Evolutionary conservation across 257 asterid species (phyloP).

Genomic region (Salvia miltiorrhiza): DNA sequence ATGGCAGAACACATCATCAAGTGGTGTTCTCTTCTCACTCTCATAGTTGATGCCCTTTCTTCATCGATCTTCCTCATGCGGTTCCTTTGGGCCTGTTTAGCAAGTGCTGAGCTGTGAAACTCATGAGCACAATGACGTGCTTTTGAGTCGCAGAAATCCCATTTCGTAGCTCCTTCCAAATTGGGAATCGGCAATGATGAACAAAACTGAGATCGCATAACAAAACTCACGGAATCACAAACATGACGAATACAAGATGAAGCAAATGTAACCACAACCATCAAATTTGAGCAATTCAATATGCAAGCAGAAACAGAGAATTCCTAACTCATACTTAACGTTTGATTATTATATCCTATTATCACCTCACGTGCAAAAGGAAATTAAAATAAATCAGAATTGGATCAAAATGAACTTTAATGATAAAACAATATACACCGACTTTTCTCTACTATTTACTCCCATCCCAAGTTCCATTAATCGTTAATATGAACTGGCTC

Average conservation of each 20-base stretch:
- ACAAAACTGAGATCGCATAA: constrained; percentile 20
- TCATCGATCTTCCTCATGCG: constrained; percentile 21
- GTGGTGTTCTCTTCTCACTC: constrained; percentile 21
- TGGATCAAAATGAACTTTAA: background rate
- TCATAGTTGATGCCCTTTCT: constrained; percentile 31
- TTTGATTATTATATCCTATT: no score
- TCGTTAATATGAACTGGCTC: background rate
- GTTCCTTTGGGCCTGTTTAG: constrained; percentile 19
- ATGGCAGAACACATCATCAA: constrained; percentile 9
- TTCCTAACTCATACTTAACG: no score
- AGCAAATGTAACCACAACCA: background rate
- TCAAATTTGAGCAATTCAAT: background rate
- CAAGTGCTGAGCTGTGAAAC: constrained; percentile 25
- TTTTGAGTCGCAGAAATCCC: constrained; percentile 24
- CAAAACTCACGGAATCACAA: background rate
- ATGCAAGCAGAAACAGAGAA: background rate
- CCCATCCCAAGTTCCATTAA: background rate
- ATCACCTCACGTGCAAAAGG: background rate
- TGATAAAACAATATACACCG: background rate
- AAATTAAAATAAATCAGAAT: background rate
- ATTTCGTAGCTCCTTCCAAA: constrained; percentile 42
- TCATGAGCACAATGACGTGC: background rate
- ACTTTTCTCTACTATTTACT: background rate
- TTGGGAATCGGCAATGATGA: constrained; percentile 21
- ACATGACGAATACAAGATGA: background rate